Base-by-base conservation (phyloP, 169 alveolate species). In the Cryptosporidium andersoni region DNA sequence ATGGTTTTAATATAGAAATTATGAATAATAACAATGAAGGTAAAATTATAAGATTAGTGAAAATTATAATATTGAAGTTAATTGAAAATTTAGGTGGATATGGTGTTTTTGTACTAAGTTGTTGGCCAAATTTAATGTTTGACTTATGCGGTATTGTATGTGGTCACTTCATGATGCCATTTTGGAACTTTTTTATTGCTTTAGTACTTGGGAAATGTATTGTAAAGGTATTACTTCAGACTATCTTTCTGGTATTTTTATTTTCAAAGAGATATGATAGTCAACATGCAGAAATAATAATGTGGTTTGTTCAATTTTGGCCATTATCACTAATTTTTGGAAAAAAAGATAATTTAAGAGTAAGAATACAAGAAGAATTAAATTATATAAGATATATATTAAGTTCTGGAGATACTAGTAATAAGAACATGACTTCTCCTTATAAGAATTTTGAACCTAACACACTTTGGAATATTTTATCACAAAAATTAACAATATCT, bases 101-200 rank as follows among this genome's bases (percentile, higher is more conserved):
- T 58, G 94, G 97, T 36, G 97, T 96, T 42, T 74, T 95, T 48
- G 64, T 93, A 9, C 90, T 93, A 58, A 93, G 96, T 9, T 91
- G 96, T 12, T 93, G 95, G 92, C 97, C 97, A 25, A 95, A 95
- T 82, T 93, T 91, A 39, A 81, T 95, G 89, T 94, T 94, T 74
- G 96, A 94, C 63, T 68, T 95, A 55, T 94, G 96, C 65, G 99
- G 99, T 36, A 88, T 96, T 36, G 82, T 94, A 47, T 96, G 99
- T 81, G 99, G 99, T 0, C 98, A 96, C 64, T 96, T 94, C 91
- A 81, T 93, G 66, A 93, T 96, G 88, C 94, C 96, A 2, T 94
- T 96, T 80, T 56, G 88, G 90, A 91, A 89, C 12, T 96, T 96
- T 94, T 96, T 95, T 74, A 93, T 94, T 39, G 97, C 99, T 8